These are phyloP conservation scores for Tetradesmus lagerheimii DNA, from an alignment of 139 green algal species.

Conservation along the genomic window DNA sequence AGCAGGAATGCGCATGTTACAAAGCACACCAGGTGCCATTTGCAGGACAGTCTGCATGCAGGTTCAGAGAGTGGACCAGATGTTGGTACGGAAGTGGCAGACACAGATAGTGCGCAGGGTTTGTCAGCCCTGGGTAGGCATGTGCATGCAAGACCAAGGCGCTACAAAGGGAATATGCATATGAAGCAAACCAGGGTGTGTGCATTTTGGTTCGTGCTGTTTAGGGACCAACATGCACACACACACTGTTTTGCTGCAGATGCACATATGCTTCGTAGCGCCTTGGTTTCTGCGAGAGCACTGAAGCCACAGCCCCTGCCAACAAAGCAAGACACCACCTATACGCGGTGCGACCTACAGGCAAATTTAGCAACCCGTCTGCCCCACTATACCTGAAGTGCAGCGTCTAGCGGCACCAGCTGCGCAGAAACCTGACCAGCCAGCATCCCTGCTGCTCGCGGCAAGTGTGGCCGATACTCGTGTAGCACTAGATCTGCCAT, in stretches of 20 bases:
- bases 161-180: too few relatives aligned
- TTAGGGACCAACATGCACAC: too few relatives aligned
- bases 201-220: too few relatives aligned
- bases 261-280: too few relatives aligned
- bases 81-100: too few relatives aligned
- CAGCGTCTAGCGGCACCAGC: slow-evolving; percentile 15
- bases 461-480: not conserved
- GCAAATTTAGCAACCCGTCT: too few relatives aligned
- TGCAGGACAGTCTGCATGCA: not conserved
- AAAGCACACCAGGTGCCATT: not conserved
- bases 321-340: not conserved
- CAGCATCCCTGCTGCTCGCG: not conserved
- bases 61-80: too few relatives aligned
- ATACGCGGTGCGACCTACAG: too few relatives aligned
- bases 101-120: not conserved
- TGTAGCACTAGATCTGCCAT: not conserved
- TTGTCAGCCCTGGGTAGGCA: too few relatives aligned
- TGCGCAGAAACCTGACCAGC: not conserved
- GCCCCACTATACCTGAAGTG: not conserved
- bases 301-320: not conserved
- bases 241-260: not conserved
- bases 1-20: not conserved
- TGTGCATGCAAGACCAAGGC: not conserved
- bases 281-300: too few relatives aligned
- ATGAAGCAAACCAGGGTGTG: too few relatives aligned